Conservation (phyloP, 192 early-diverging fungal species). For the Mortierella alpina region DNA sequence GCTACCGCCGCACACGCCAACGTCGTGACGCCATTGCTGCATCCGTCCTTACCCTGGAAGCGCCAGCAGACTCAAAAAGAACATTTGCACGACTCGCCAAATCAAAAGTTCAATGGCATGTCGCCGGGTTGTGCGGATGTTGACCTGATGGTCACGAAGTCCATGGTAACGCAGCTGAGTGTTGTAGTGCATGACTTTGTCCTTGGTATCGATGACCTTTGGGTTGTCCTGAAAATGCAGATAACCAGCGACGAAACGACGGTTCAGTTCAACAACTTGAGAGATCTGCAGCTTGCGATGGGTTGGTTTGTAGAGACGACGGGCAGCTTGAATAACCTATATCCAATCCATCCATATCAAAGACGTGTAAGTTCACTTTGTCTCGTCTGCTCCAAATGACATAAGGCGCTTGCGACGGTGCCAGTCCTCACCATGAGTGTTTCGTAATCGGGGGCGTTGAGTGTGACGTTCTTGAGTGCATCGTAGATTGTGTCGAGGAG, state of each 20-base stretch:
- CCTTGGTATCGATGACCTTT: constrained; percentile 80
- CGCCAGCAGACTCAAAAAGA: constrained; percentile 79
- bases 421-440: constrained; percentile 79
- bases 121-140: constrained; percentile 77
- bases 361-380: background rate
- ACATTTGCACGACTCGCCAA: constrained; percentile 75
- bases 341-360: background rate
- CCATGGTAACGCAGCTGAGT: constrained; percentile 91
- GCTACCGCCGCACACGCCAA: background rate
- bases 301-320: constrained; percentile 90
- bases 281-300: constrained; percentile 88
- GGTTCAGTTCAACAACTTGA: constrained; percentile 88
- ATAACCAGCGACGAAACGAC: constrained; percentile 90
- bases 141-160: constrained; percentile 95
- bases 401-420: background rate
- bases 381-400: background rate
- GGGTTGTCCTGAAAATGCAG: constrained; percentile 84
- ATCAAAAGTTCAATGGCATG: constrained; percentile 75
- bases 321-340: constrained; percentile 90
- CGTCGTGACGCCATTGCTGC: background rate
- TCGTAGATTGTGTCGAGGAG: constrained; percentile 86
- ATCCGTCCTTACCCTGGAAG: constrained; percentile 81
- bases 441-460: constrained; percentile 94
- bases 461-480: constrained; percentile 87
- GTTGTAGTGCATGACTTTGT: constrained; percentile 87